Base-by-base conservation (phyloP, 805 yeast species). In the Spencermartinsiella europaea region DNA sequence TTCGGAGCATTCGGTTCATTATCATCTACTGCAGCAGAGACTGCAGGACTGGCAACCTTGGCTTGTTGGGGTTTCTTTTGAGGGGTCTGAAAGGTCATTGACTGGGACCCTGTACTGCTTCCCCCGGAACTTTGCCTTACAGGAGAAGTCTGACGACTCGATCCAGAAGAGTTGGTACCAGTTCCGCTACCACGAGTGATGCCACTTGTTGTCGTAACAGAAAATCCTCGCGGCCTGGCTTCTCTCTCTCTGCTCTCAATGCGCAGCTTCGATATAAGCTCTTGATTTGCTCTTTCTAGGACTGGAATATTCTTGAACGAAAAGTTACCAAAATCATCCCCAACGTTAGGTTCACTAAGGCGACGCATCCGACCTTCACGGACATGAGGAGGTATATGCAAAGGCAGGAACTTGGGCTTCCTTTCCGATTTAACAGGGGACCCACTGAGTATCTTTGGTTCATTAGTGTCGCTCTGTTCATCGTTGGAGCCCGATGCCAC, bases 201-300 rank as follows among this genome's bases (percentile, higher is more conserved):
- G 10, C 38, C 22, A 22, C 27, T 31, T 5, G 25, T 28, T 1
- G 75, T 66, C 5, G 82, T 72, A 38, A 70, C 63, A 42, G 79
- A 74, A 46, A 67, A 71, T n/a, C 64, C 55, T 3, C 66, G 51
- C 19, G 54, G 41, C 12, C 55, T 49, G 2, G 53, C 47, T 51
- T 67, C 70, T 55, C 78, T 81, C 53, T 81, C 86, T 53, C 82
- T 54, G 63, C 87, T 95, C 62, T 91, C 98, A 25, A 74, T 82
- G 59, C 89, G 85, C 60, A 93, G 75, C 52, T 96, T 71, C 58
- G 86, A 85, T 52, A 93, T 88, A 12, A 85, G 90, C 66, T 90
- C 97, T 60, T 87, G 88, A 61, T 93, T 93, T 5, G 96, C 97
- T 57, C 85, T 85, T 56, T 93, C 98, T 46, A 95, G 73, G 4